Percentiles rank a stretch among this genome's conserved stretches.
These are phyloP conservation scores for Ophiostoma triangulosporum DNA, from an alignment of 2,329 filamentous ascomycete genomes.

Conservation along the genomic window DNA sequence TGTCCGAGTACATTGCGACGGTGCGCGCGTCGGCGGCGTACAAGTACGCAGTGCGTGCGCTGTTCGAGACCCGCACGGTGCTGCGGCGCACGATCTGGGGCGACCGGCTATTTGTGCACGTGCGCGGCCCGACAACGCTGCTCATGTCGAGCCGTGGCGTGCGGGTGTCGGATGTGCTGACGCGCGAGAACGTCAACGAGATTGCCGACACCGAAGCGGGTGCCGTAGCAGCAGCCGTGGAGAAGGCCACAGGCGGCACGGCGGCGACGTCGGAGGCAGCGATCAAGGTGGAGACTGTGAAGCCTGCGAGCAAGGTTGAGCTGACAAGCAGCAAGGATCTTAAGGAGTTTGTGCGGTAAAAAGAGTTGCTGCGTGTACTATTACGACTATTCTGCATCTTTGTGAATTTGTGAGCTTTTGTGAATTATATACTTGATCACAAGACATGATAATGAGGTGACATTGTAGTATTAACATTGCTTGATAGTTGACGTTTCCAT, in stretches of 20 bases:
- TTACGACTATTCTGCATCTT: background rate
- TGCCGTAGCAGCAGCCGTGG: slow-evolving; percentile 45
- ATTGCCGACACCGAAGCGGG: slow-evolving; percentile 74
- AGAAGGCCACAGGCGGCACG: slow-evolving; percentile 25
- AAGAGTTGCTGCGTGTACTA: background rate
- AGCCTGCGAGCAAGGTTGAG: slow-evolving; percentile 50
- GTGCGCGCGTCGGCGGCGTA: slow-evolving; percentile 30
- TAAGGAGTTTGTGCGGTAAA: slow-evolving; percentile 39
- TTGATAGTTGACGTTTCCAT: too few relatives aligned
- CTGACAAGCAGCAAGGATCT: slow-evolving; percentile 48
- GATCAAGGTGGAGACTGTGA: slow-evolving; percentile 43
- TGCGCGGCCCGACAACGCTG: slow-evolving; percentile 74
- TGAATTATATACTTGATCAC: too few relatives aligned
- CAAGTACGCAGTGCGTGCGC: slow-evolving; percentile 49
- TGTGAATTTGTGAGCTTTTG: too few relatives aligned
- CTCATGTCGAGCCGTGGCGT: slow-evolving; percentile 80
- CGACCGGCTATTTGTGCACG: slow-evolving; percentile 81
- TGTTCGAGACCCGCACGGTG: slow-evolving; percentile 62
- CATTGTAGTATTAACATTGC: too few relatives aligned
- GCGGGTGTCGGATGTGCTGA: slow-evolving; percentile 64
- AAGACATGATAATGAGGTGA: too few relatives aligned
- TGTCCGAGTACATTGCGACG: background rate
- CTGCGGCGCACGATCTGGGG: slow-evolving; percentile 80
- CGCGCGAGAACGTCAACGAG: slow-evolving; percentile 70
- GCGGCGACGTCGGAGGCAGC: slow-evolving; percentile 12